Evolutionary conservation across 225 moss, liverwort and hornwort genomes (phyloP), one percentile per base, ranked within the genome.

Genomic region (Pseudisothecium myosuroides): DNA sequence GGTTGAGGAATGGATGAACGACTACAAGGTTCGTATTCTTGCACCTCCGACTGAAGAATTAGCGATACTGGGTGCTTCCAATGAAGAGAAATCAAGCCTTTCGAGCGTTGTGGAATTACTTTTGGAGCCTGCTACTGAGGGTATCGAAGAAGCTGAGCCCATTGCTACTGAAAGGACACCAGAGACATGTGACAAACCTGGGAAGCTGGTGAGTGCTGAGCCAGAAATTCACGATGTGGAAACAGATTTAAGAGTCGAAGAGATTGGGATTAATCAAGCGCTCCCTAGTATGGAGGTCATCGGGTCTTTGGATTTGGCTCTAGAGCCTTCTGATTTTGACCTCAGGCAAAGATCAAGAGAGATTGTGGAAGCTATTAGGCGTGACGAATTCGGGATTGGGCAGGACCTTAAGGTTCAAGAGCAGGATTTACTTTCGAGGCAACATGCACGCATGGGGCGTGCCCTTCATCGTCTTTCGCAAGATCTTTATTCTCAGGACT

Each of bases 371-470:
- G 93, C 94, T 52, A 96, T 98, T 58, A 93, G 98, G 78, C 94
- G 92, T 47, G 92, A 93, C 56, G 97, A 98, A 87, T 98, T 98
- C 90, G 98, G 98, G 64, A 91, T 97, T n/a, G 98, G 96, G 86
- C 95, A 93, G 65, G 93, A 96, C 28, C 93, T 97, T 49, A 76
- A 87, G 54, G 90, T 89, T 36, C 91, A 92, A 87, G 96, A 95
- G 76, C 92, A 93, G 73, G 94, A 96, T 60, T 86, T 98, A 86
- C 97, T 98, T 90, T 89, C 94, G 79, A 95, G 93, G 87, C 98
- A 98, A 86, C 97, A 98, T 95, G 98, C 98, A 49, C 96, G 98
- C 47, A 98, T 97, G 97, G 97, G 98, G 45, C 97, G 98, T 80
- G 98, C 98, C 56, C 93, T 98, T 88, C 96, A 97, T 94, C 97